A percentile compares a stretch with the other conserved stretches of the same genome.
phyloP scores from a whole-genome alignment of 2,329 filamentous ascomycete species.

The Penicillium sp. region DNA sequence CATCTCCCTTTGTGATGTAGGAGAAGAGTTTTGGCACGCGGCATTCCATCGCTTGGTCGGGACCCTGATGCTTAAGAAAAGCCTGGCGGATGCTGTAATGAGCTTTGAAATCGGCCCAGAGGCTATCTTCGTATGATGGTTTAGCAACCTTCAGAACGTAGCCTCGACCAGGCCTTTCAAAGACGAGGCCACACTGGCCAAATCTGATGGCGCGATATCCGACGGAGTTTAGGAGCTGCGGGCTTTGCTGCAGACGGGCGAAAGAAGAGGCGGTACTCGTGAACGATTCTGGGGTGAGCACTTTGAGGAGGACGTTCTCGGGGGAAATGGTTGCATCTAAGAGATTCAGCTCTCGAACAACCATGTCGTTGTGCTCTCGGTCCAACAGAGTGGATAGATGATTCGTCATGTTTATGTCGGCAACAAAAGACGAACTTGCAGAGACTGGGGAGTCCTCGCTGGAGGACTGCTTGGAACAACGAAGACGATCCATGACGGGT shows the following conservation, averaged over 20 bases:
- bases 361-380: conserved; percentile 1
- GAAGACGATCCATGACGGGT: not conserved
- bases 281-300: conserved; percentile 4
- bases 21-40: conserved; percentile 9
- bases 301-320: conserved; percentile 3
- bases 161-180: not conserved
- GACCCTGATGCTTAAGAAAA: not conserved
- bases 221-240: not conserved
- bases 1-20: conserved; percentile 6
- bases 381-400: conserved; percentile 2
- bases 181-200: conserved; percentile 14
- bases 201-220: conserved; percentile 8
- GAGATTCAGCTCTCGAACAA: not conserved
- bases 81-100: conserved; percentile 2
- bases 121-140: conserved; percentile 4
- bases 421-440: not conserved
- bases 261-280: conserved; percentile 6
- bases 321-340: conserved; percentile 2
- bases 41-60: conserved; percentile 3
- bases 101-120: conserved; percentile 11
- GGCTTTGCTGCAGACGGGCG: not conserved
- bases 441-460: conserved; percentile 1
- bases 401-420: not conserved
- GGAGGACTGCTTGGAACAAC: not conserved
- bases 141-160: conserved; percentile 9